Evolutionary conservation across 768 basidiomycete species (phyloP).

Genomic region (Myochromella boudieri): DNA sequence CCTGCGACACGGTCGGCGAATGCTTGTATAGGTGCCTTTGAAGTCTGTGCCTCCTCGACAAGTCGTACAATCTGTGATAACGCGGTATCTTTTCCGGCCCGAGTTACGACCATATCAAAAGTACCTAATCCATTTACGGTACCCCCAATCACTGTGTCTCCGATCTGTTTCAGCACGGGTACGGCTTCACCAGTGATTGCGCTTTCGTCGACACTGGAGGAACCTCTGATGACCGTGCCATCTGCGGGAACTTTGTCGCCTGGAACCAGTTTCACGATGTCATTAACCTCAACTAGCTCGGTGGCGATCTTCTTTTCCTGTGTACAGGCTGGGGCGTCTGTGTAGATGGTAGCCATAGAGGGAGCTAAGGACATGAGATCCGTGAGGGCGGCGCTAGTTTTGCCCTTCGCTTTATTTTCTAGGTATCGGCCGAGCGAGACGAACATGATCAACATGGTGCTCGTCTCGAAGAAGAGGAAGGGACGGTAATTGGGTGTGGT

Average conservation of each 20-base stretch:
- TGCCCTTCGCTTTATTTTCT: conserved; percentile 96
- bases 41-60: conserved; percentile 97
- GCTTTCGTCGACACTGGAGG: conserved; percentile 91
- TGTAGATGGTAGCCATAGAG: conserved; percentile 94
- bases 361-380: conserved; percentile 96
- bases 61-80: conserved; percentile 94
- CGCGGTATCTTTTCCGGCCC: conserved; percentile 95
- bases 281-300: conserved; percentile 92
- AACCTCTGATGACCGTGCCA: conserved; percentile 83
- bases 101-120: conserved; percentile 93
- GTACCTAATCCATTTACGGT: conserved; percentile 98
- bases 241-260: conserved; percentile 98
- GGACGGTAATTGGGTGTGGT: conserved; percentile 71
- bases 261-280: conserved; percentile 90
- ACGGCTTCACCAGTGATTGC: conserved; percentile 95
- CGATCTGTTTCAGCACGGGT: conserved; percentile 80
- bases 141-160: conserved; percentile 90
- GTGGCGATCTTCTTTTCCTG: conserved; percentile 91
- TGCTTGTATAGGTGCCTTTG: conserved; percentile 96
- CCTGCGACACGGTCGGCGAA: conserved; percentile 95
- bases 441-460: conserved; percentile 98
- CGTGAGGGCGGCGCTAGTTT: conserved; percentile 93
- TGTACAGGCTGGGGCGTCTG: conserved; percentile 75
- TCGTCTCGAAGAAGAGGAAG: conserved; percentile 95
- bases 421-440: conserved; percentile 93